These are phyloP conservation scores for Colletotrichum magnum DNA, from an alignment of 2,329 filamentous ascomycete species.

Conservation along the genomic window DNA sequence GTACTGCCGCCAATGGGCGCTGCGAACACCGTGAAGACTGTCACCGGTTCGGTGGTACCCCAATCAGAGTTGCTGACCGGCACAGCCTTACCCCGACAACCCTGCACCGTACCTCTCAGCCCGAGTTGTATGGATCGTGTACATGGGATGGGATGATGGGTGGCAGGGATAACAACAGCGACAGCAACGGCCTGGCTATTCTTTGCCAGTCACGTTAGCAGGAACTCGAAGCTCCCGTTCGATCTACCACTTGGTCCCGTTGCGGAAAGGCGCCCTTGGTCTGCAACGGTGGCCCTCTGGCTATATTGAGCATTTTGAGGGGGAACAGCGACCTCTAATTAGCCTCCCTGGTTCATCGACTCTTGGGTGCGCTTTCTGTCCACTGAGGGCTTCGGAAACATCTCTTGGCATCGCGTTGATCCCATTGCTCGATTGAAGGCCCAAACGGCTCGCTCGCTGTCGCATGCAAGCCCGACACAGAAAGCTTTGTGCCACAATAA, in stretches of 20 bases:
- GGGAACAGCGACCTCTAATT: constrained; percentile 28
- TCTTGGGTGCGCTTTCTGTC: constrained; percentile 28
- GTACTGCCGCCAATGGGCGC: constrained; percentile 39
- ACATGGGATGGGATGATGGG: constrained; percentile 3
- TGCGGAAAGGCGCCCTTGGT: constrained; percentile 19
- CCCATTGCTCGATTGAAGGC: constrained; percentile 16
- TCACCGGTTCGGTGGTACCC: constrained; percentile 30
- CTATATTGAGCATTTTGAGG: constrained; percentile 39
- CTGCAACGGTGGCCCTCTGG: constrained; percentile 5
- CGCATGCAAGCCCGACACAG: constrained; percentile 33
- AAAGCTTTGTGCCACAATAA: constrained; percentile 25
- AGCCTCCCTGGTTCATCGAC: constrained; percentile 5
- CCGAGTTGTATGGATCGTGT: constrained; percentile 7
- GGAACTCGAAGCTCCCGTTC: constrained; percentile 23
- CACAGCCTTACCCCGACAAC: constrained; percentile 38
- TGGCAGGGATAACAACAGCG: too few relatives aligned
- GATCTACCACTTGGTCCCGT: constrained; percentile 12
- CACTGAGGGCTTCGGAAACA: constrained; percentile 22
- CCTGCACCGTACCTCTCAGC: constrained; percentile 21
- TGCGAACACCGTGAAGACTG: constrained; percentile 1
- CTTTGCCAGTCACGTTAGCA: constrained; percentile 36
- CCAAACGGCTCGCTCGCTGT: constrained; percentile 17
- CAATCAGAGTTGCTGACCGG: constrained; percentile 24
- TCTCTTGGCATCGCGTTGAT: constrained; percentile 26
- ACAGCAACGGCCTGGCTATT: constrained; percentile 16